Evolutionary conservation across 208 protist species (phyloP).

Genomic region (Acanthamoeba quina): DNA sequence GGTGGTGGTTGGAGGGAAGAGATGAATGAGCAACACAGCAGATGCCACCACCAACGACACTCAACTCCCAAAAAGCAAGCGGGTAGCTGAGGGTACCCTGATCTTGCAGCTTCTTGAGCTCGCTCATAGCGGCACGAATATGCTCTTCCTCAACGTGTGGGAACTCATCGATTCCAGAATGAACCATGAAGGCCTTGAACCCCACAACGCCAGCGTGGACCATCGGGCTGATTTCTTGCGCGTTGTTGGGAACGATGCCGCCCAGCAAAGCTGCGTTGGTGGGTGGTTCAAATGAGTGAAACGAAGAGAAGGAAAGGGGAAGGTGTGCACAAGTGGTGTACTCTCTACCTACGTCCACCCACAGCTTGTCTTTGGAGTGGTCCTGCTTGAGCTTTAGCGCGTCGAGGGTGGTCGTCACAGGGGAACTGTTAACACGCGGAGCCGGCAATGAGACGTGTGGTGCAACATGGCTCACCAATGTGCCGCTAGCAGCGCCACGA

Average conservation of each 20-base stretch:
- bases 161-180: conserved; percentile 84
- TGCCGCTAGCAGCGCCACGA: background rate
- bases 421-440: background rate
- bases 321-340: background rate
- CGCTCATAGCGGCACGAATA: conserved; percentile 76
- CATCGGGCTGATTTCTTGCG: conserved; percentile 75
- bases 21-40: background rate
- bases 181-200: conserved; percentile 84
- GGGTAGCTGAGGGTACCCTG: background rate
- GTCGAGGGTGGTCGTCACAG: conserved; percentile 77
- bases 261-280: conserved; percentile 67
- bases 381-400: conserved; percentile 69
- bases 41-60: background rate
- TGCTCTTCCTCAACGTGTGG: conserved; percentile 66
- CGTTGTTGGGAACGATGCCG: conserved; percentile 81
- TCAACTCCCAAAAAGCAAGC: too few species aligned
- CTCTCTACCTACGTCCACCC: conserved; percentile 80
- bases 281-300: background rate
- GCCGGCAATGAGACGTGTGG: background rate
- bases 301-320: background rate
- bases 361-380: conserved; percentile 71
- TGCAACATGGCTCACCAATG: background rate
- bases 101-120: conserved; percentile 65
- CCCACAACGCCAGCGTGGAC: conserved; percentile 80
- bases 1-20: background rate